These are phyloP conservation scores for Pythium apleroticum DNA, from an alignment of 352 stramenopile genomes.

Conservation along the genomic window DNA sequence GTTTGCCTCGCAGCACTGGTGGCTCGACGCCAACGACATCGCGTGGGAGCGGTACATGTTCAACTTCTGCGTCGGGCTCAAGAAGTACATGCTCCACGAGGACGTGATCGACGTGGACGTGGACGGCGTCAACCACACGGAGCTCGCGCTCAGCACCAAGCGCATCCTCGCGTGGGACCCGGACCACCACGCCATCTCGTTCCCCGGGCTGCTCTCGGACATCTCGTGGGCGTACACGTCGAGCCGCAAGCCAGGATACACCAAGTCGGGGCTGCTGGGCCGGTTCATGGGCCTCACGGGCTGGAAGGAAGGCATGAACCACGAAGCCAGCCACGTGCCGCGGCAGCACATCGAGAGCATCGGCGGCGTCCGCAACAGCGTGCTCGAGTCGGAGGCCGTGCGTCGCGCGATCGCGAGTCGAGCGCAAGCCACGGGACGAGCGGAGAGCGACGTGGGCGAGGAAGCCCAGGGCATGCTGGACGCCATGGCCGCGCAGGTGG, in stretches of 20 bases:
- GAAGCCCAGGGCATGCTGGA: conserved; percentile 65
- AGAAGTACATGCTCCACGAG: conserved; percentile 82
- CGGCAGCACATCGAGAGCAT: conserved; percentile 63
- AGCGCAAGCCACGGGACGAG: conserved; percentile 30
- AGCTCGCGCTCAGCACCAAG: conserved; percentile 75
- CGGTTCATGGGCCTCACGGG: conserved; percentile 86
- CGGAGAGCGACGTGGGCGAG: conserved; percentile 48
- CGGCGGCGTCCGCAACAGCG: conserved; percentile 61
- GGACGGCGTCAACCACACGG: conserved; percentile 74
- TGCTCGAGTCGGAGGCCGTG: conserved; percentile 65
- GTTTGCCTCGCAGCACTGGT: conserved; percentile 40
- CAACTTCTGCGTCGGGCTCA: conserved; percentile 83
- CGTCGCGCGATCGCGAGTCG: conserved; percentile 51
- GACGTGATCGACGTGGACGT: conserved; percentile 84
- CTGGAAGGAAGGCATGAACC: conserved; percentile 83
- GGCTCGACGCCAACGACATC: conserved; percentile 71
- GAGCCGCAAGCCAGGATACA: conserved; percentile 86
- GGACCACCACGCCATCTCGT: conserved; percentile 88
- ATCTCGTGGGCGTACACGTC: conserved; percentile 90
- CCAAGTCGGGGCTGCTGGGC: conserved; percentile 74
- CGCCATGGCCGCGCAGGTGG: conserved; percentile 74
- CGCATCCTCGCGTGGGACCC: conserved; percentile 87
- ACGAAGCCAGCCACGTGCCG: conserved; percentile 85
- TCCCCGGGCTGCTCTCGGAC: conserved; percentile 80
- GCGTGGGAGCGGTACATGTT: conserved; percentile 85